Percentiles rank a stretch among this genome's conserved stretches.
Evolutionary conservation across 176 grass and related monocot genomes (phyloP).

Genomic region (Carex cristatella): DNA sequence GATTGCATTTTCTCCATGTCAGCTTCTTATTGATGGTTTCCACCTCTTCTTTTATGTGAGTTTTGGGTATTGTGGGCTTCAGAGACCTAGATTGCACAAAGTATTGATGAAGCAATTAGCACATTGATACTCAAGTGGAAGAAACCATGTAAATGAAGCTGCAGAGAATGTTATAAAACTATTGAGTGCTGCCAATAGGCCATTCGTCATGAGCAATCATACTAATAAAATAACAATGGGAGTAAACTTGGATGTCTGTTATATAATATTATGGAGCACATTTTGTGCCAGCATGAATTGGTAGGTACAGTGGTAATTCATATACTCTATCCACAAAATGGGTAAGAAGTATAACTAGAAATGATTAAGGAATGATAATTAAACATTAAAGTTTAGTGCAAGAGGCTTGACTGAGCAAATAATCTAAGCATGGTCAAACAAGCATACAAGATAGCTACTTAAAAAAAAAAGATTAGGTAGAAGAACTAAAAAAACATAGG

Average conservation of each 20-base stretch:
- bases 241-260: not conserved
- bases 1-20: constrained; percentile 49
- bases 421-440: not conserved
- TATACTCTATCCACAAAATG: not conserved
- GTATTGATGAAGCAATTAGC: not conserved
- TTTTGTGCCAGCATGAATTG: not conserved
- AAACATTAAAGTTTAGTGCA: not conserved
- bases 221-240: not conserved
- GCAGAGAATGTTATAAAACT: not conserved
- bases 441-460: not conserved
- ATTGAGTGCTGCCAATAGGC: not conserved
- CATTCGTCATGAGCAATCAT: not conserved
- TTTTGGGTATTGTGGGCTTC: not conserved
- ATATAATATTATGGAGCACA: not conserved
- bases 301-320: not conserved
- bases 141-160: not conserved
- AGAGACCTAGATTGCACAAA: not conserved
- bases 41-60: not conserved
- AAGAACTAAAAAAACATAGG: not conserved
- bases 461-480: not conserved
- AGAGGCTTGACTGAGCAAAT: not conserved
- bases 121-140: not conserved
- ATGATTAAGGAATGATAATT: not conserved
- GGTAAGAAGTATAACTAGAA: not conserved
- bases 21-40: not conserved